A percentile compares a stretch with the other conserved stretches of the same genome.
phyloP scores from a whole-genome alignment of 176 grass and related monocot species.

The Phoenix roebelenii region DNA sequence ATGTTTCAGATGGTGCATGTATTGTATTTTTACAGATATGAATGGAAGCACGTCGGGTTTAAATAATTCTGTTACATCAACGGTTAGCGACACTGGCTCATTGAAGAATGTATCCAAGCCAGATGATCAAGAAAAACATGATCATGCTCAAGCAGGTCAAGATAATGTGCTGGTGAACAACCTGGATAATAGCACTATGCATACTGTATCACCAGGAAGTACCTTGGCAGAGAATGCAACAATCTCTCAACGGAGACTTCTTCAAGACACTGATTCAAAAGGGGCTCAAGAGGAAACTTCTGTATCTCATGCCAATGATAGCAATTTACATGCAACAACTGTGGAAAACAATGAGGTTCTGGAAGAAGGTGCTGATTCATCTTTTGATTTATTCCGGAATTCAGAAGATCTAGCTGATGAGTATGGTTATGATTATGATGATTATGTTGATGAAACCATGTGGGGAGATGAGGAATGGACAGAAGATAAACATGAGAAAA shows the following conservation, averaged over 20 bases:
- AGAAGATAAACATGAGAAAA: slow-evolving; percentile 62
- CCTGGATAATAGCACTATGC: slow-evolving; percentile 15
- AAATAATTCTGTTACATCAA: slow-evolving; percentile 13
- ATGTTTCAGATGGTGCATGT: too few species aligned
- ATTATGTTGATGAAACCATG: slow-evolving; percentile 52
- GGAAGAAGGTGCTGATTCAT: slow-evolving; percentile 71
- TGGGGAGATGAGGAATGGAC: slow-evolving; percentile 98
- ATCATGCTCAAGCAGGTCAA: slow-evolving; percentile 29
- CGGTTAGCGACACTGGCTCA: slow-evolving; percentile 5
- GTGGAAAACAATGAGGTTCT: slow-evolving; percentile 61
- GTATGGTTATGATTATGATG: slow-evolving; percentile 47
- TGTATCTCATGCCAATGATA: slow-evolving; percentile 26
- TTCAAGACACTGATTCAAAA: slow-evolving; percentile 52
- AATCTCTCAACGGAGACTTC: slow-evolving; percentile 58
- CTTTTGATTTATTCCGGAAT: slow-evolving; percentile 75
- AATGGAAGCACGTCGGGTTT: slow-evolving; percentile 9
- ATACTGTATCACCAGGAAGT: slow-evolving; percentile 24
- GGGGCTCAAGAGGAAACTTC: slow-evolving; percentile 32
- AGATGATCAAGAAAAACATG: slow-evolving; percentile 21
- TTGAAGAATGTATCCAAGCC: slow-evolving; percentile 26
- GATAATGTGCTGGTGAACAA: slow-evolving; percentile 28
- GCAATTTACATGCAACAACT: slow-evolving; percentile 21
- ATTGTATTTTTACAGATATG: neutral
- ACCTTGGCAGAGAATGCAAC: slow-evolving; percentile 29
- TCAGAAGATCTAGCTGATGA: slow-evolving; percentile 34